These are phyloP conservation scores for Croton laevigatus DNA, from an alignment of 441 rosid genomes.

Conservation along the genomic window DNA sequence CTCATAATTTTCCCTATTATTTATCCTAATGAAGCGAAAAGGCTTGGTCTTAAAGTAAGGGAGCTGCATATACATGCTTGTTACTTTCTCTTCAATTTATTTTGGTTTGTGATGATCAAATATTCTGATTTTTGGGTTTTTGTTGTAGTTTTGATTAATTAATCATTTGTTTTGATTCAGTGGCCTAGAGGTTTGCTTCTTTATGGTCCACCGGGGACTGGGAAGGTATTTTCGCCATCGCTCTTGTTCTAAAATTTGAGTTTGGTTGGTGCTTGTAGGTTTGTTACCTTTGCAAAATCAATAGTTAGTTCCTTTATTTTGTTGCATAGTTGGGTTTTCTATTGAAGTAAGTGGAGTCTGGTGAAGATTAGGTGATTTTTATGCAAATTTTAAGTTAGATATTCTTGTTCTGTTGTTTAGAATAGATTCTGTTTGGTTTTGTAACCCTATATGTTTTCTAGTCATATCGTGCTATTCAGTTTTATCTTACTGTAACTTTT, in stretches of 20 bases:
- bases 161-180: constrained; percentile 31
- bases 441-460: not conserved
- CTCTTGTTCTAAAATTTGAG: not conserved
- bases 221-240: constrained; percentile 47
- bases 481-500: not conserved
- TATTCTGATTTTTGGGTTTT: not conserved
- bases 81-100: not conserved
- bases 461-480: not conserved
- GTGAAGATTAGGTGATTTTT: not conserved
- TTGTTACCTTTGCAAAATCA: not conserved
- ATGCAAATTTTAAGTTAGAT: not conserved
- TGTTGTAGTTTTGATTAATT: not conserved
- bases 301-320: no score
- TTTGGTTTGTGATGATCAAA: no score
- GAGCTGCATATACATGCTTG: not conserved
- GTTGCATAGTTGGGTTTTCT: not conserved
- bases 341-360: not conserved
- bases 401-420: not conserved
- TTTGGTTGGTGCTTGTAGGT: not conserved
- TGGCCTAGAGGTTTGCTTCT: constrained; percentile 86
- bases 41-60: constrained; percentile 73
- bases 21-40: constrained; percentile 63
- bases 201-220: constrained; percentile 85
- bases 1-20: constrained; percentile 68
- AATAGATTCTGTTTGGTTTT: not conserved